These are phyloP conservation scores for Apiospora marii DNA, from an alignment of 2,329 filamentous ascomycete genomes.

Conservation along the genomic window DNA sequence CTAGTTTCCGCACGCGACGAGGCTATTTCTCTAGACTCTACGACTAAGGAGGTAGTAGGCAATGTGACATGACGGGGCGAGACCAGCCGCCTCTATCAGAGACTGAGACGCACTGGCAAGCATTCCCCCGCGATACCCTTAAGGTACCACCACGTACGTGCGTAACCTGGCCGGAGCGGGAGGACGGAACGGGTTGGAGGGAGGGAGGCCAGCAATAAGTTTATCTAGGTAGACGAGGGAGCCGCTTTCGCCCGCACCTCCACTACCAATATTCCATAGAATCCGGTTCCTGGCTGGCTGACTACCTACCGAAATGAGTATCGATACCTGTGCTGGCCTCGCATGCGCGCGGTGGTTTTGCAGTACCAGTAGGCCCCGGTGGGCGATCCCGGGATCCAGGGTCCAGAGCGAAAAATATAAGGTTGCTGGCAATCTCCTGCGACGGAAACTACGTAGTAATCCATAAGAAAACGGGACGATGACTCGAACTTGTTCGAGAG, in stretches of 20 bases:
- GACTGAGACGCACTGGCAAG: not conserved
- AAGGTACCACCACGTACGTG: not conserved
- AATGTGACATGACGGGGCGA: not conserved
- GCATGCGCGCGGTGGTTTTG: not conserved
- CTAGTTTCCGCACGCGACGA: not conserved
- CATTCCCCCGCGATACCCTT: not conserved
- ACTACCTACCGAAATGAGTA: not conserved
- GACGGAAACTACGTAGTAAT: not conserved
- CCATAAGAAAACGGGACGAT: not conserved
- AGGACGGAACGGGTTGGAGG: not conserved
- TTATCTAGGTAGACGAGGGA: not conserved
- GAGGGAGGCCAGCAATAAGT: not conserved
- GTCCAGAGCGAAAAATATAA: not conserved
- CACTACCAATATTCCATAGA: not conserved
- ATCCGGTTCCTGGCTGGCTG: not conserved
- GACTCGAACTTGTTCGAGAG: slow-evolving; percentile 4
- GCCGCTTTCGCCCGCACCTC: slow-evolving; percentile 14
- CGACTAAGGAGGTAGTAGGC: not conserved
- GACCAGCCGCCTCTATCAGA: not conserved
- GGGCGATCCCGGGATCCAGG: not conserved
- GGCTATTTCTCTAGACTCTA: not conserved
- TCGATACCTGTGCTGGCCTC: no score
- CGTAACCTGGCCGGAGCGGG: not conserved
- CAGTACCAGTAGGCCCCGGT: not conserved
- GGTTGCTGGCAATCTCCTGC: slow-evolving; percentile 13